A percentile compares a stretch with the other conserved stretches of the same genome.
These are phyloP conservation scores for Haberlea rhodopensis DNA, from an alignment of 257 asterid genomes.

Conservation along the genomic window DNA sequence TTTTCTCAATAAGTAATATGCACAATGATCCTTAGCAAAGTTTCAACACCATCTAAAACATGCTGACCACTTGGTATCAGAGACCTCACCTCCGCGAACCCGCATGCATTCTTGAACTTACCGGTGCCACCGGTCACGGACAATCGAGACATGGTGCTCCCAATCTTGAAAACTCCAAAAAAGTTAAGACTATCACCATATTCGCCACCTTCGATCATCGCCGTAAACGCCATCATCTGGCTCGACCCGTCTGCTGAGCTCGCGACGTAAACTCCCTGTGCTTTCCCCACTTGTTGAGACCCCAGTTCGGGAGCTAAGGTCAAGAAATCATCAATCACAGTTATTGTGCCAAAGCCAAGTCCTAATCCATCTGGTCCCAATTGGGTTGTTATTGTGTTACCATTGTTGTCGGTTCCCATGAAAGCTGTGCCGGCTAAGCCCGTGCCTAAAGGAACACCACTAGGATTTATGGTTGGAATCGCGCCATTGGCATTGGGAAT, in stretches of 20 bases:
- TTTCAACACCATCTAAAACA: conserved; percentile 42
- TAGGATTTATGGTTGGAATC: conserved; percentile 56
- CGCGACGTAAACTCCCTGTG: conserved; percentile 69
- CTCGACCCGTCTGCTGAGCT: conserved; percentile 66
- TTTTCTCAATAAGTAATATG: conserved; percentile 37
- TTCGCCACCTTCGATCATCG: conserved; percentile 54
- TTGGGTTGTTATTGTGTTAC: conserved; percentile 24
- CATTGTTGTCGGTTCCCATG: conserved; percentile 24
- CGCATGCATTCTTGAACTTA: conserved; percentile 67
- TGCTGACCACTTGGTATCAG: conserved; percentile 47
- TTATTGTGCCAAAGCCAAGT: conserved; percentile 55
- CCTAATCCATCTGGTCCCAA: conserved; percentile 52
- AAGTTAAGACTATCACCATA: conserved; percentile 51
- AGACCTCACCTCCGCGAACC: conserved; percentile 56
- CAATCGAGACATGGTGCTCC: conserved; percentile 55
- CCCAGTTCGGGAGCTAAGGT: conserved; percentile 50
- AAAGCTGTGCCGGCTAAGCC: conserved; percentile 54
- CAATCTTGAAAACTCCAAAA: conserved; percentile 59
- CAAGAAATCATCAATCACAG: conserved; percentile 56
- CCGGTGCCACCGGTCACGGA: conserved; percentile 76
- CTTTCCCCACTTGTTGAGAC: conserved; percentile 58
- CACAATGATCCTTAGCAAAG: conserved; percentile 41
- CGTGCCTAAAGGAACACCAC: conserved; percentile 77
- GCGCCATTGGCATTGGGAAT: conserved; percentile 86
- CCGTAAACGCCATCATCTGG: conserved; percentile 75